Evolutionary conservation across 495 filamentous ascomycete species (phyloP).

Genomic region (Neurospora sublineolata): DNA sequence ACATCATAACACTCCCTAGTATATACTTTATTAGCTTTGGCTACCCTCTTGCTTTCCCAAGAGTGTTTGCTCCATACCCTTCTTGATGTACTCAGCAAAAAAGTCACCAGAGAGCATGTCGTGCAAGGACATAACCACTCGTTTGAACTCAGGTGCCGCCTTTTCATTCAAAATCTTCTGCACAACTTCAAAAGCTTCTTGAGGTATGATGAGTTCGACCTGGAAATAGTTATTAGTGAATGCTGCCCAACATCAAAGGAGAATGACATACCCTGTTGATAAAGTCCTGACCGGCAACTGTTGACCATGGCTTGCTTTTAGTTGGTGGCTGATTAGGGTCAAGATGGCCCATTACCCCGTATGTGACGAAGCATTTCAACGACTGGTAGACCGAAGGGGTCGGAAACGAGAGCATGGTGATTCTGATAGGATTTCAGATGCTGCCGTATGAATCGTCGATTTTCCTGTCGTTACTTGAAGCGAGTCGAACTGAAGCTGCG

Average conservation of each 20-base stretch:
- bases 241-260: neutral
- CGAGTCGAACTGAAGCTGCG: neutral
- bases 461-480: neutral
- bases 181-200: constrained; percentile 49
- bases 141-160: constrained; percentile 45
- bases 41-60: neutral
- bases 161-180: constrained; percentile 37
- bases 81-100: constrained; percentile 77
- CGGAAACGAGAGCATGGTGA: constrained; percentile 48
- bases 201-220: constrained; percentile 66
- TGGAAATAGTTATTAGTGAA: constrained; percentile 20
- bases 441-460: neutral
- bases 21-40: neutral
- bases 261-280: constrained; percentile 54
- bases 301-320: constrained; percentile 63
- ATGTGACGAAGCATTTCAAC: constrained; percentile 65
- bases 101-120: constrained; percentile 67
- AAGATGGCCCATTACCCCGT: constrained; percentile 51
- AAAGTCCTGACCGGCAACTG: constrained; percentile 56
- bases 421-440: neutral
- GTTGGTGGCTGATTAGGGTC: constrained; percentile 58
- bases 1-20: constrained; percentile 77
- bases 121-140: constrained; percentile 63
- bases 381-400: constrained; percentile 44
- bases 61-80: constrained; percentile 40